Evolutionary conservation across 306 rosid species (phyloP).

Genomic region (Cercis canadensis): DNA sequence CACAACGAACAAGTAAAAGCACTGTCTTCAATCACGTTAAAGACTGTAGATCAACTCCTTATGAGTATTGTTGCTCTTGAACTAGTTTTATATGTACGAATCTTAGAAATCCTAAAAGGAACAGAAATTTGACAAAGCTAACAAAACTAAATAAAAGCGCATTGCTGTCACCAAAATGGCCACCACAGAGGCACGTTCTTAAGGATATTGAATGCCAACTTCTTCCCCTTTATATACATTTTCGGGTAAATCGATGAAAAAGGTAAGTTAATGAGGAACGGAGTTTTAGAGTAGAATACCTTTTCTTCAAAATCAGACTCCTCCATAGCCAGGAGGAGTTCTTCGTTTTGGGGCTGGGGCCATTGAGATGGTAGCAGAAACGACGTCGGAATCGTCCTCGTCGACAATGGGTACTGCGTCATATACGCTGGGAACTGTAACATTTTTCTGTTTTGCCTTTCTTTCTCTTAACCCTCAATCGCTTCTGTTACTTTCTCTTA

Average conservation of each 20-base stretch:
- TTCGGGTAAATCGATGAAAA: too few species aligned
- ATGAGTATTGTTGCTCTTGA: too few species aligned
- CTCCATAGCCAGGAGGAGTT: conserved; percentile 89
- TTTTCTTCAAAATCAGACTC: conserved; percentile 88
- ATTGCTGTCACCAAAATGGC: neutral
- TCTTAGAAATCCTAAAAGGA: too few species aligned
- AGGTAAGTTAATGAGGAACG: neutral
- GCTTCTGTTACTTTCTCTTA: too few species aligned
- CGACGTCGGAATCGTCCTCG: conserved; percentile 83
- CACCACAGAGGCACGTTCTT: neutral
- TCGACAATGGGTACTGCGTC: conserved; percentile 84
- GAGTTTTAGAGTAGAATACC: conserved; percentile 42
- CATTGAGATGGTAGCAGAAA: conserved; percentile 83
- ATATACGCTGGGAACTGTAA: conserved; percentile 92
- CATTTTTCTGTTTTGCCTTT: conserved; percentile 44
- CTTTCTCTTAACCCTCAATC: too few species aligned
- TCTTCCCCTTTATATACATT: too few species aligned
- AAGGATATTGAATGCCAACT: too few species aligned
- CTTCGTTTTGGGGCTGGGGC: conserved; percentile 93
- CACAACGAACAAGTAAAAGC: too few species aligned
- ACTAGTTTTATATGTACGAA: too few species aligned
- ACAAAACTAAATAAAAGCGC: neutral
- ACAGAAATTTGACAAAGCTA: neutral
- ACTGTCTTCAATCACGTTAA: too few species aligned
- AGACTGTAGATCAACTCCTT: too few species aligned